Evolutionary conservation across 2,329 filamentous ascomycete species (phyloP).

Genomic region (Alternaria metachromatica): DNA sequence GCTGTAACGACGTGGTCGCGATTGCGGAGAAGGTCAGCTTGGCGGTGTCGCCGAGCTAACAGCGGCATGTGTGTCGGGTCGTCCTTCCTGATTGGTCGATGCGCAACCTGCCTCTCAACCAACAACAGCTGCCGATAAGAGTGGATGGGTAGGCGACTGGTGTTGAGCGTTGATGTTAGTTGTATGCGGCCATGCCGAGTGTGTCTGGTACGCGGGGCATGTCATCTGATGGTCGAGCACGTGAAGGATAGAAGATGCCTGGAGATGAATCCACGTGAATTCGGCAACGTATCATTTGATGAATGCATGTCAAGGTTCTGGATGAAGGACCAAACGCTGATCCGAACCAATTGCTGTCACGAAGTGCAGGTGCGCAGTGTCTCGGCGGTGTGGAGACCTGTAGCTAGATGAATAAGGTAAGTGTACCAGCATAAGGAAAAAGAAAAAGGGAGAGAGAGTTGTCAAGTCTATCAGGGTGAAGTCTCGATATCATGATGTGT

Average conservation of each 20-base stretch:
- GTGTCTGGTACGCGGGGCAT: slow-evolving; percentile 7
- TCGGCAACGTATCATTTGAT: slow-evolving; percentile 31
- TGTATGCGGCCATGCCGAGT: slow-evolving; percentile 15
- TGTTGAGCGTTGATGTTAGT: slow-evolving; percentile 28
- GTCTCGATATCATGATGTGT: slow-evolving; percentile 49
- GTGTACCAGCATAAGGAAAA: slow-evolving; percentile 19
- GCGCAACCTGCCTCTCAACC: slow-evolving; percentile 30
- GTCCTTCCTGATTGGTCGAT: slow-evolving; percentile 34
- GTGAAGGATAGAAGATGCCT: slow-evolving; percentile 28
- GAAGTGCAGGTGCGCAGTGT: slow-evolving; percentile 5
- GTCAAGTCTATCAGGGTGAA: slow-evolving; percentile 33
- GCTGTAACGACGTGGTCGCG: slow-evolving; percentile 29
- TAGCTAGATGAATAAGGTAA: slow-evolving; percentile 22
- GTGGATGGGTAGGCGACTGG: slow-evolving; percentile 39
- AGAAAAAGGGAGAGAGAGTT: slow-evolving; percentile 11
- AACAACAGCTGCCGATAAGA: slow-evolving; percentile 33
- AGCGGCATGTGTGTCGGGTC: slow-evolving; percentile 33
- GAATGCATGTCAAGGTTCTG: slow-evolving; percentile 30
- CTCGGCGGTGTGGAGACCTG: slow-evolving; percentile 12
- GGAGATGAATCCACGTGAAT: slow-evolving; percentile 24
- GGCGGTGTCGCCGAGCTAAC: slow-evolving; percentile 28
- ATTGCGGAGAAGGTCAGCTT: slow-evolving; percentile 36
- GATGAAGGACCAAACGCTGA: slow-evolving; percentile 24
- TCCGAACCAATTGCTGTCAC: slow-evolving; percentile 36
- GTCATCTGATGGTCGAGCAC: slow-evolving; percentile 25